phyloP scores from a whole-genome alignment of 805 yeast genomes.

The Metschnikowia chrysomelidarum region DNA sequence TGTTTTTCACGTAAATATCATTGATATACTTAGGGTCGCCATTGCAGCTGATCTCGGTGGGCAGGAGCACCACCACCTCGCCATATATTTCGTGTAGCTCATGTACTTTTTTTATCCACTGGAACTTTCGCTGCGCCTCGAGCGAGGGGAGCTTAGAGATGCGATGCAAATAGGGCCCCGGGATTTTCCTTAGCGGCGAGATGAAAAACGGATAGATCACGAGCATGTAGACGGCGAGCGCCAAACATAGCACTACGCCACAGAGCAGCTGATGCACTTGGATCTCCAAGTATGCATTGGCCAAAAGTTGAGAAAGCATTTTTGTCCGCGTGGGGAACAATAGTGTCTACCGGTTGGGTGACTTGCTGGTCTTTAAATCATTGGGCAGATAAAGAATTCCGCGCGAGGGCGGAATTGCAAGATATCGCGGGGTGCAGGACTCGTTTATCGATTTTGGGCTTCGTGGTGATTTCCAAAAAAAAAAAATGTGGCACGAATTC shows the following conservation, averaged over 20 bases:
- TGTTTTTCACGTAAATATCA: slow-evolving; percentile 55
- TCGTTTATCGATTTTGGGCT: neutral
- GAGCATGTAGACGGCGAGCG: slow-evolving; percentile 32
- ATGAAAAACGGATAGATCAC: slow-evolving; percentile 46
- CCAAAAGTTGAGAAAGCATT: slow-evolving; percentile 13
- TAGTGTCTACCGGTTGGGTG: slow-evolving; percentile 3
- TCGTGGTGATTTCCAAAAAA: too few species aligned
- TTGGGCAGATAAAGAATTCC: slow-evolving; percentile 12
- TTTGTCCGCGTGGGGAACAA: slow-evolving; percentile 5
- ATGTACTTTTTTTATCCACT: slow-evolving; percentile 42
- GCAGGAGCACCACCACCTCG: slow-evolving; percentile 58
- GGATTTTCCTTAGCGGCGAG: slow-evolving; percentile 50
- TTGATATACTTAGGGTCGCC: slow-evolving; percentile 48
- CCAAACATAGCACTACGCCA: slow-evolving; percentile 2
- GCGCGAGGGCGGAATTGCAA: slow-evolving; percentile 12
- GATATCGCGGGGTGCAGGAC: slow-evolving; percentile 8
- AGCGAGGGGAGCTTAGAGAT: slow-evolving; percentile 37
- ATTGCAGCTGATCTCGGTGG: slow-evolving; percentile 58
- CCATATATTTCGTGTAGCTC: slow-evolving; percentile 56
- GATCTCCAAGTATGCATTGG: neutral
- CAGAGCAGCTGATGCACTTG: slow-evolving; percentile 2
- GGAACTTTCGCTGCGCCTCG: slow-evolving; percentile 44
- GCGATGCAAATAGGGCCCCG: slow-evolving; percentile 58
- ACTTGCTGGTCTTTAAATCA: slow-evolving; percentile 13
- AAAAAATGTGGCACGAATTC: too few species aligned